Conservation (phyloP, 2,329 filamentous ascomycete genomes). For the Phaeophleospora eucalypticola region DNA sequence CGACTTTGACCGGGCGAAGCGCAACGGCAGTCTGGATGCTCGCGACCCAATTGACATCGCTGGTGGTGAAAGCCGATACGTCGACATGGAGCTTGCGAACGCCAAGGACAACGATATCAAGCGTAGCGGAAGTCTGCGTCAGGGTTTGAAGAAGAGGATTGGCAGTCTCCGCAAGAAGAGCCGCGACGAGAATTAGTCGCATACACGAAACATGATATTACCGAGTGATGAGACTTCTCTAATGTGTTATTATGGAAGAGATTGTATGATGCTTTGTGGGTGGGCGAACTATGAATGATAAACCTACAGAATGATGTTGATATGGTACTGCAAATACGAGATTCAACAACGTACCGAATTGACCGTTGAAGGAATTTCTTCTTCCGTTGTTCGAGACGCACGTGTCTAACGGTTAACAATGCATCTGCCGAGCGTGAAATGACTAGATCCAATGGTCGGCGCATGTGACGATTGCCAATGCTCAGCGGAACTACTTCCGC, state of each 20-base stretch:
- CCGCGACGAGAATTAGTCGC: conserved; percentile 1
- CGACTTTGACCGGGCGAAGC: conserved; percentile 33
- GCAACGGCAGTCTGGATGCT: conserved; percentile 24
- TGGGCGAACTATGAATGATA: too few relatives aligned
- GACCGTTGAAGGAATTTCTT: too few relatives aligned
- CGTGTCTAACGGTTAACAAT: too few relatives aligned
- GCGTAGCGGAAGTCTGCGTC: conserved; percentile 34
- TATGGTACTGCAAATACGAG: too few relatives aligned
- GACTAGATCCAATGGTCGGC: too few relatives aligned
- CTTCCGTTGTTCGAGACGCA: too few relatives aligned
- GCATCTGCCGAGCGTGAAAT: too few relatives aligned
- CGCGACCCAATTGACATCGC: conserved; percentile 33
- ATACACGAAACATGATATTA: too few relatives aligned
- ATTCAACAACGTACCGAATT: too few relatives aligned
- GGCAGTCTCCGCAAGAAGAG: conserved; percentile 42
- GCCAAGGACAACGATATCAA: conserved; percentile 22
- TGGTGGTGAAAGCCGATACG: conserved; percentile 31
- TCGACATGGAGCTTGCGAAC: conserved; percentile 30
- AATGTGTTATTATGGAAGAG: neutral
- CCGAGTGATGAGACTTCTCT: neutral
- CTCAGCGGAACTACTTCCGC: too few relatives aligned
- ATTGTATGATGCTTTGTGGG: neutral
- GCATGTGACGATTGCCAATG: too few relatives aligned
- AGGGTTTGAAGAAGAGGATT: conserved; percentile 45
- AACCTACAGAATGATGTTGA: too few relatives aligned